Conservation (phyloP, 352 stramenopile genomes). For the Phytophthora niederhauseri region DNA sequence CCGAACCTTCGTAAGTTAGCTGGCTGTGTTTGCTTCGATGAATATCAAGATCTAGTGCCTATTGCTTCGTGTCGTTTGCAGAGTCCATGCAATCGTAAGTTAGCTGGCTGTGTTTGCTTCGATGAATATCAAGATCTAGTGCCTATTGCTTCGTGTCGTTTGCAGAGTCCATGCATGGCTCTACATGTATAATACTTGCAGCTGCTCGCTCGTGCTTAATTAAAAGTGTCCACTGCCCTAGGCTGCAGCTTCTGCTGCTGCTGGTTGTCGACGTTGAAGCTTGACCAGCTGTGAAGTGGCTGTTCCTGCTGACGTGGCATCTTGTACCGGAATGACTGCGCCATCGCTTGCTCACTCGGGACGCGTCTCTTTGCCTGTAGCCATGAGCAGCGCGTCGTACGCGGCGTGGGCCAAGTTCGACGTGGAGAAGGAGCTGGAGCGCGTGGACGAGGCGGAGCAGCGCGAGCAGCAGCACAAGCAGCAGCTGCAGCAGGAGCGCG, state of each 20-base stretch:
- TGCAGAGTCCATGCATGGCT: too few relatives aligned
- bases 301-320: neutral
- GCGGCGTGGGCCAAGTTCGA: constrained; percentile 68
- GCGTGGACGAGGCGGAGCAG: constrained; percentile 49
- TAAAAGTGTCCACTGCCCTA: too few relatives aligned
- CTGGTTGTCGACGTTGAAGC: neutral
- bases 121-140: constrained; percentile 40
- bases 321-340: neutral
- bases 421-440: constrained; percentile 68
- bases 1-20: constrained; percentile 44
- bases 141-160: constrained; percentile 26
- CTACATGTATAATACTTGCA: too few relatives aligned
- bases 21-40: constrained; percentile 46
- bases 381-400: constrained; percentile 57
- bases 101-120: constrained; percentile 50
- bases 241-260: constrained; percentile 1
- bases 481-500: constrained; percentile 39
- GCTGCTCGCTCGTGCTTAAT: neutral
- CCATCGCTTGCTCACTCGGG: neutral
- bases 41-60: constrained; percentile 37
- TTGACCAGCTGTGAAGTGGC: neutral
- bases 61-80: constrained; percentile 27
- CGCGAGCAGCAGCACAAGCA: constrained; percentile 40
- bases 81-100: too few relatives aligned
- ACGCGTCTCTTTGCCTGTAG: constrained; percentile 8